A percentile compares a stretch with the other conserved stretches of the same genome.
These are phyloP conservation scores for Rosa persica DNA, from an alignment of 306 rosid genomes.

Conservation along the genomic window DNA sequence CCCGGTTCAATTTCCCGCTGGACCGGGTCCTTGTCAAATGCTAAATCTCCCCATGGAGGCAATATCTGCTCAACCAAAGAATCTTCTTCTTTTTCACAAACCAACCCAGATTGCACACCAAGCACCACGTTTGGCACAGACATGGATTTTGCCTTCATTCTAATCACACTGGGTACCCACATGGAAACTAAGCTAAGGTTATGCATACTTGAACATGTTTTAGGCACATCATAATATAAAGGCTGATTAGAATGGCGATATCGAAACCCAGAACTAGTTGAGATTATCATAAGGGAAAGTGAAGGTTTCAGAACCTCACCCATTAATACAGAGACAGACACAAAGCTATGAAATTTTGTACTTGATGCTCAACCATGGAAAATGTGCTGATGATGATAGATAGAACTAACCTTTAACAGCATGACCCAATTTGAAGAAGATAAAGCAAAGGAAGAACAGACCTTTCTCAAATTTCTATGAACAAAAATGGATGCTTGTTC, in stretches of 20 bases:
- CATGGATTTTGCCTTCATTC: constrained; percentile 30
- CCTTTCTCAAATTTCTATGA: not conserved
- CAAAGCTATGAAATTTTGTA: not conserved
- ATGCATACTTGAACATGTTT: not conserved
- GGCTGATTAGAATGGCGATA: constrained; percentile 14
- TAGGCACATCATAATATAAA: constrained; percentile 17
- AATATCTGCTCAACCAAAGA: constrained; percentile 32
- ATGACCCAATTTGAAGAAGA: constrained; percentile 7
- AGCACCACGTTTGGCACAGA: constrained; percentile 27
- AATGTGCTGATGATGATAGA: not conserved
- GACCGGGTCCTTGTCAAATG: constrained; percentile 14
- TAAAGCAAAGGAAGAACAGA: not conserved
- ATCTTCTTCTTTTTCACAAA: constrained; percentile 31
- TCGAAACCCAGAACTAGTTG: constrained; percentile 29
- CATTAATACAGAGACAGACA: not conserved
- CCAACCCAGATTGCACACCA: constrained; percentile 29
- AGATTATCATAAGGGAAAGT: constrained; percentile 18
- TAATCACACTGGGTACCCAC: constrained; percentile 28
- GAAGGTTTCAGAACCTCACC: constrained; percentile 21
- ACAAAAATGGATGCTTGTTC: not conserved
- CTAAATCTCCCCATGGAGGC: constrained; percentile 52
- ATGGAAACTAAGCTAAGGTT: constrained; percentile 31
- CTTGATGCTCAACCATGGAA: not conserved
- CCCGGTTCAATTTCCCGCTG: constrained; percentile 25
- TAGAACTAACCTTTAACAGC: constrained; percentile 12